Conservation (phyloP, 805 yeast species). For the Sugiyamaella valdiviana region DNA sequence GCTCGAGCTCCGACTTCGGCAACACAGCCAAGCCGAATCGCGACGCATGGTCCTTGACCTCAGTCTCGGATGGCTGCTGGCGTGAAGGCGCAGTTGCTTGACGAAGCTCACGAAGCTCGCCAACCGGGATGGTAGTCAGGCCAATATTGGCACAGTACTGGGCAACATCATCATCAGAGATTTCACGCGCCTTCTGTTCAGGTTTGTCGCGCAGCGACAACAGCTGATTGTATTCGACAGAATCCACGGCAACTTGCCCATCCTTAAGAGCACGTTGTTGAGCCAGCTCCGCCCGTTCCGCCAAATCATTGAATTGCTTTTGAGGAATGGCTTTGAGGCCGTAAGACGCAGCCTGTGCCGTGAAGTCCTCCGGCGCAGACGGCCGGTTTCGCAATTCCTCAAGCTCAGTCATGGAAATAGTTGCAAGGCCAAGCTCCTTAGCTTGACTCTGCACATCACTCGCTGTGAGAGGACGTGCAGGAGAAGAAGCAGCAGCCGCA, state of each 20-base stretch:
- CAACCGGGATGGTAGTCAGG: not conserved
- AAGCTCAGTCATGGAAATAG: conserved; percentile 18
- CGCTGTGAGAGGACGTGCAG: too few relatives aligned
- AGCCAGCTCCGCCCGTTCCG: not conserved
- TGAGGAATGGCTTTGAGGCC: conserved; percentile 49
- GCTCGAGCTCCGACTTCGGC: not conserved
- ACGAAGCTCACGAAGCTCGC: conserved; percentile 1
- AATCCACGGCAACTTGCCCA: conserved; percentile 8
- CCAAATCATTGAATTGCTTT: conserved; percentile 52
- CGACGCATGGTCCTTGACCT: not conserved
- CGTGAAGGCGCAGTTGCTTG: not conserved
- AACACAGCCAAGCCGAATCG: conserved; percentile 2
- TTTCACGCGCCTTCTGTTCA: not conserved
- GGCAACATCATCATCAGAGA: not conserved
- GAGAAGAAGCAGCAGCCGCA: not conserved
- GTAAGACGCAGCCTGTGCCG: conserved; percentile 35
- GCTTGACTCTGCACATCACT: conserved; percentile 14
- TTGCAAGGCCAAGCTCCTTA: conserved; percentile 17
- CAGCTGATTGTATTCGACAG: conserved; percentile 5
- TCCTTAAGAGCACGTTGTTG: conserved; percentile 5
- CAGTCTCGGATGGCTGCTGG: not conserved
- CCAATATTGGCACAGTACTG: not conserved
- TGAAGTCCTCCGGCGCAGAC: conserved; percentile 26
- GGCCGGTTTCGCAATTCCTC: conserved; percentile 3
- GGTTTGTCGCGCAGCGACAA: not conserved